Conservation (phyloP, 2,329 filamentous ascomycete species). For the Aspergillus glaucus region DNA sequence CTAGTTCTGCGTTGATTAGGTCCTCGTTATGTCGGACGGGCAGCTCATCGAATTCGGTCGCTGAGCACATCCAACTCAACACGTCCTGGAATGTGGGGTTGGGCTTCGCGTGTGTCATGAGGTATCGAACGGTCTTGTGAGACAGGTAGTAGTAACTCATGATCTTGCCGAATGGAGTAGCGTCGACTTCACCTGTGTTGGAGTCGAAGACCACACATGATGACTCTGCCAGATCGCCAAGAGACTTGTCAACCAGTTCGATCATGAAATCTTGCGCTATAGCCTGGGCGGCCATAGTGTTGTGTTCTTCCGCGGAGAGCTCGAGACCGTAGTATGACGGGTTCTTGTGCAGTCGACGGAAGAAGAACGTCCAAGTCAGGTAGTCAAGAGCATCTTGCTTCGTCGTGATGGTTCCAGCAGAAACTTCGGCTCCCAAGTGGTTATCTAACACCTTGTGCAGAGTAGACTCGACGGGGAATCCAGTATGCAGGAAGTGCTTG, state of each 20-base stretch:
- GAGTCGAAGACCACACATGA: conserved; percentile 75
- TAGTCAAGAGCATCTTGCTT: conserved; percentile 98
- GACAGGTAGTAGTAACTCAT: conserved; percentile 99
- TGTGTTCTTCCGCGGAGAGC: conserved; percentile 87
- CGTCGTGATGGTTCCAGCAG: conserved; percentile 82
- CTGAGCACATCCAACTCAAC: conserved; percentile 85
- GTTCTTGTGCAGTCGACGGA: conserved; percentile 93
- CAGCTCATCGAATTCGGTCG: conserved; percentile 94
- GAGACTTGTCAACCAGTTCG: conserved; percentile 78
- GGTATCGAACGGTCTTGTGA: conserved; percentile 84
- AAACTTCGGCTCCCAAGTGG: conserved; percentile 91
- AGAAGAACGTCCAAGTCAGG: conserved; percentile 99
- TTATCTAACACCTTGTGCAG: conserved; percentile 95
- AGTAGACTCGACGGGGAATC: conserved; percentile 94
- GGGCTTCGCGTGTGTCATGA: conserved; percentile 69
- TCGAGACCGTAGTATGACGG: conserved; percentile 96
- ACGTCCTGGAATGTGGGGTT: conserved; percentile 73
- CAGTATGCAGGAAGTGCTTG: conserved; percentile 97
- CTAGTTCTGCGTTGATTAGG: conserved; percentile 87
- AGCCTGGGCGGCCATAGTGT: conserved; percentile 75
- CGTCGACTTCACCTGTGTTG: conserved; percentile 75
- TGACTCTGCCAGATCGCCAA: conserved; percentile 74
- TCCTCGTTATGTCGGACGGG: conserved; percentile 98
- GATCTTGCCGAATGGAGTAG: conserved; percentile 90
- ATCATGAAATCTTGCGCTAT: conserved; percentile 94